These are phyloP conservation scores for Colletotrichum sidae DNA, from an alignment of 2,329 filamentous ascomycete genomes.

Conservation along the genomic window DNA sequence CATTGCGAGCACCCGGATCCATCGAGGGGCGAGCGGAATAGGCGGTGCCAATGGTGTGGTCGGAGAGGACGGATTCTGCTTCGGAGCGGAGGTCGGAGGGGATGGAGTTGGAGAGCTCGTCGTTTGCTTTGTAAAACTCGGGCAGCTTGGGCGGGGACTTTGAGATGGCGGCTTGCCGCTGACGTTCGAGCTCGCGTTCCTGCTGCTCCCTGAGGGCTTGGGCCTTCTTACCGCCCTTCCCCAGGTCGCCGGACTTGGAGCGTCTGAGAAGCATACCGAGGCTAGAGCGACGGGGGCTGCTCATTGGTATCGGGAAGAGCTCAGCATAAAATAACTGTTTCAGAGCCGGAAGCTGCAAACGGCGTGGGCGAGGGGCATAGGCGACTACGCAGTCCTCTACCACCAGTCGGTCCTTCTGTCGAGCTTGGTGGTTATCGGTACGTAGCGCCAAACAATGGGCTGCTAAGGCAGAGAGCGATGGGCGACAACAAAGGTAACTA, in stretches of 20 bases:
- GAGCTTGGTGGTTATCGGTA: slow-evolving; percentile 25
- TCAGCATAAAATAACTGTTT: slow-evolving; percentile 35
- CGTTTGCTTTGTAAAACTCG: slow-evolving; percentile 61
- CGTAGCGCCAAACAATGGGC: too few species aligned
- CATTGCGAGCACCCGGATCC: slow-evolving; percentile 57
- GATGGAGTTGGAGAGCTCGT: slow-evolving; percentile 59
- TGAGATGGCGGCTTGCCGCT: slow-evolving; percentile 59
- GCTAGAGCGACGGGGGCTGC: slow-evolving; percentile 55
- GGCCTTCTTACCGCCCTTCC: slow-evolving; percentile 69
- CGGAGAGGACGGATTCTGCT: slow-evolving; percentile 69
- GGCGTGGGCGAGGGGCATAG: slow-evolving; percentile 8
- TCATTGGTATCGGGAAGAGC: slow-evolving; percentile 44
- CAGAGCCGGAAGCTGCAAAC: slow-evolving; percentile 33
- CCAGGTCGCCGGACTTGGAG: slow-evolving; percentile 75
- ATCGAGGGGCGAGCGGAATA: slow-evolving; percentile 62
- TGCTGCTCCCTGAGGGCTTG: slow-evolving; percentile 62
- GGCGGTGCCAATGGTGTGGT: slow-evolving; percentile 50
- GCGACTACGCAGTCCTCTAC: slow-evolving; percentile 8
- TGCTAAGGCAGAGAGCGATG: too few species aligned
- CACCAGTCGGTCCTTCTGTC: slow-evolving; percentile 16
- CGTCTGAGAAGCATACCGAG: slow-evolving; percentile 73
- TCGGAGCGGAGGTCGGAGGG: slow-evolving; percentile 71
- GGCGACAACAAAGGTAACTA: too few species aligned
- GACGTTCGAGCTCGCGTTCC: slow-evolving; percentile 58
- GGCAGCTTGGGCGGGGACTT: slow-evolving; percentile 64